Evolutionary conservation across 164 flowering plant species (phyloP), one percentile per base, ranked within the genome.

Genomic region (Houttuynia cordata): DNA sequence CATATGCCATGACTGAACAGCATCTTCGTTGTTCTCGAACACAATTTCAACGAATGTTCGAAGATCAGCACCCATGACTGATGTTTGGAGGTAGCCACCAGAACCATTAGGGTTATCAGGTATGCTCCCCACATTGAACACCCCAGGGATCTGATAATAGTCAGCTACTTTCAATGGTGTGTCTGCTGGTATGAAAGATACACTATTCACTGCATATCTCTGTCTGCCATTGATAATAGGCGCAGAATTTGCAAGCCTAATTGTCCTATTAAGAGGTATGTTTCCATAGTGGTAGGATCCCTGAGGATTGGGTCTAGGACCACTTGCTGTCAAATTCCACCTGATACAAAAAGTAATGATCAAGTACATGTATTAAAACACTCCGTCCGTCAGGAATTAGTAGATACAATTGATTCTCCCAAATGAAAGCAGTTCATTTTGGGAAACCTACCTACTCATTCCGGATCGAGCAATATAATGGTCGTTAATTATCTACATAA

Each of bases 121-220:
- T 67, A 76, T 70, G 23, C 82, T 62, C 50, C 74, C 70, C 53
- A 80, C 42, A 53, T 59, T 57, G 64, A 76, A 88, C 37, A 88
- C 80, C 13, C 84, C 90, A 4, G 83, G 65, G 41, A 88, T 81
- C 63, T 78, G 79, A 64, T 73, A 84, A 51, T 74, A 82, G 55
- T 85, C 92, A 0, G 96, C 92, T 14, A 88, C 78, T 78, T 86
- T 86, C 70, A 85, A 53, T 20, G 92, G 90, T 7, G 90, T 88
- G 1, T 60, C 52, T 8, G 90, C 81, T 62, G 81, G 70, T 12
- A 75, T 64, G 61, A 78, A 77, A 22, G 92, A 86, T 13, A 84
- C 67, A 10, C 73, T 64, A 51, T 85, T 88, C 3, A 88, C 79
- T 8, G 84, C 79, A 64, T 82, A 84, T 19, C 87, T 58, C 3